A percentile compares a stretch with the other conserved stretches of the same genome.
phyloP scores from a whole-genome alignment of 2,329 filamentous ascomycete species.

The Aureobasidium sp. region DNA sequence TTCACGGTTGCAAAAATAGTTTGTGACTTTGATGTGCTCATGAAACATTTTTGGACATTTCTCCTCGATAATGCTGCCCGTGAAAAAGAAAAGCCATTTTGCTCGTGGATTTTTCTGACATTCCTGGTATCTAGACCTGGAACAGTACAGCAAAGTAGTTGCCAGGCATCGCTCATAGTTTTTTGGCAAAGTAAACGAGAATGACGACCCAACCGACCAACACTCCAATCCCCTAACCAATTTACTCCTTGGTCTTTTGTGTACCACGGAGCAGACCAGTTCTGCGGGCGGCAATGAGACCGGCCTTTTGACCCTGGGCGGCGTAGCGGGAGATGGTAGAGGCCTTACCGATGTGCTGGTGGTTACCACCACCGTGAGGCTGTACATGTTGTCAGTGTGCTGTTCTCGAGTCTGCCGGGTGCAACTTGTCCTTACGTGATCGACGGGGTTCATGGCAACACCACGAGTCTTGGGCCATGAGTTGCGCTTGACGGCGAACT shows the following conservation, averaged over 20 bases:
- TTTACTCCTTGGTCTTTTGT: conserved; percentile 93
- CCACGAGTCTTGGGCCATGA: conserved; percentile 99
- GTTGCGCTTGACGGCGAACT: conserved; percentile 99
- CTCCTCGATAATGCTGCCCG: conserved; percentile 24
- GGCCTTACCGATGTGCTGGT: conserved; percentile 99
- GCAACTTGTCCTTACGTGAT: conserved; percentile 59
- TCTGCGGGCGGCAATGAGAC: conserved; percentile 99
- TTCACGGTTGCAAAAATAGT: too few relatives aligned
- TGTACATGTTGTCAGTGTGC: conserved; percentile 27
- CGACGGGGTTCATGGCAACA: conserved; percentile 99
- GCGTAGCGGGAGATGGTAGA: conserved; percentile 99
- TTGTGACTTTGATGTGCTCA: conserved; percentile 1
- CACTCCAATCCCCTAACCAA: conserved; percentile 25
- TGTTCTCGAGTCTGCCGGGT: conserved; percentile 21
- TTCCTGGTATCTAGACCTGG: conserved; percentile 16
- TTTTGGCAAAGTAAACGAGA: conserved; percentile 17
- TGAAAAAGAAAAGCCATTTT: conserved; percentile 13
- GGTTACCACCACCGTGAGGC: conserved; percentile 75
- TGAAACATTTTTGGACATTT: conserved; percentile 62
- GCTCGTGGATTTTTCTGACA: conserved; percentile 17
- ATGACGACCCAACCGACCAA: conserved; percentile 26
- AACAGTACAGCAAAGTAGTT: conserved; percentile 17
- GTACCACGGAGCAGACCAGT: conserved; percentile 99
- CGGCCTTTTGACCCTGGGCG: conserved; percentile 97
- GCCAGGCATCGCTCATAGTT: conserved; percentile 17